Evolutionary conservation across 331 rosid species (phyloP).

Genomic region (Prunus yedoensis): DNA sequence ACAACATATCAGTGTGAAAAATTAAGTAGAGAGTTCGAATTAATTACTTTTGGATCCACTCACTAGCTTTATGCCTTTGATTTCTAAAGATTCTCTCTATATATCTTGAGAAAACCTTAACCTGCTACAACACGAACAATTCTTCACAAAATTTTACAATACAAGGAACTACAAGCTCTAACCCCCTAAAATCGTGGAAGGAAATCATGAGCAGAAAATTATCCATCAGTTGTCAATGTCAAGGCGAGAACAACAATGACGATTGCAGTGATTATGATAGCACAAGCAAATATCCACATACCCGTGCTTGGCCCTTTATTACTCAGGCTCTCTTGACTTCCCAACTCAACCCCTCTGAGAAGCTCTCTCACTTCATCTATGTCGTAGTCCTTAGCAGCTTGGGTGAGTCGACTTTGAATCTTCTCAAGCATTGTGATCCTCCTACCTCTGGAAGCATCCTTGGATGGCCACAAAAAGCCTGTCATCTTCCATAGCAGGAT

Average conservation of each 20-base stretch:
- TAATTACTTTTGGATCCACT: background rate
- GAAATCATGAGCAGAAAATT: slow-evolving; percentile 8
- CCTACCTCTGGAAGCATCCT: slow-evolving; percentile 24
- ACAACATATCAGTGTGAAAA: too few relatives aligned
- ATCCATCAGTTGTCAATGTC: slow-evolving; percentile 71
- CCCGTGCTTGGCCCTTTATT: slow-evolving; percentile 34
- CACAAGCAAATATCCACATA: slow-evolving; percentile 45
- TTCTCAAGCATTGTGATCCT: slow-evolving; percentile 56
- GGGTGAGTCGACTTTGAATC: slow-evolving; percentile 66
- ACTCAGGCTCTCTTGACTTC: slow-evolving; percentile 48
- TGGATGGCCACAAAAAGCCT: slow-evolving; percentile 67
- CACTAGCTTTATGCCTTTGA: background rate
- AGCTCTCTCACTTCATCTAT: slow-evolving; percentile 79
- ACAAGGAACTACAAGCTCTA: background rate
- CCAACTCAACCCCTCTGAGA: slow-evolving; percentile 56
- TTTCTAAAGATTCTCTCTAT: background rate
- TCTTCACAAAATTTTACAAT: background rate
- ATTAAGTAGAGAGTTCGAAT: background rate
- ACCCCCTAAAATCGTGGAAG: background rate
- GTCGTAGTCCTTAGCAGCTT: slow-evolving; percentile 86
- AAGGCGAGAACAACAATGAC: slow-evolving; percentile 67
- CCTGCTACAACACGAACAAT: background rate
- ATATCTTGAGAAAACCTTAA: background rate
- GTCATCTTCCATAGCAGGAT: slow-evolving; percentile 90
- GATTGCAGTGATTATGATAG: slow-evolving; percentile 50